These are phyloP conservation scores for Mucor saturninus DNA, from an alignment of 371 early-diverging fungal genomes.

Conservation along the genomic window DNA sequence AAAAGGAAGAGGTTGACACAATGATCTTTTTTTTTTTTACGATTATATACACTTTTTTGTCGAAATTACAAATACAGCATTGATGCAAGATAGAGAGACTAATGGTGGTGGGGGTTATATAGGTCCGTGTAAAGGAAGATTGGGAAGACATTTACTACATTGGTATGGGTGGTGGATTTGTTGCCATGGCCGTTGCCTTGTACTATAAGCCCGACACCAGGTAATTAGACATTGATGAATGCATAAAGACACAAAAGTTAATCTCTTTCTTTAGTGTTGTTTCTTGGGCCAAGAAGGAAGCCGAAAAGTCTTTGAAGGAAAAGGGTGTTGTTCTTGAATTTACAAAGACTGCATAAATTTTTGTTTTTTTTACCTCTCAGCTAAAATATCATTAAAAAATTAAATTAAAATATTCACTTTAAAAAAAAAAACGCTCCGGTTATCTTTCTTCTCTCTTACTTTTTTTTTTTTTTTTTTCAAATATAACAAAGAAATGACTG, in stretches of 20 bases:
- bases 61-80: neutral
- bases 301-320: conserved; percentile 58
- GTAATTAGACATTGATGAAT: conserved; percentile 30
- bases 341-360: conserved; percentile 29
- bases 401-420: neutral
- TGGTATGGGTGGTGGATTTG: conserved; percentile 67
- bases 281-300: conserved; percentile 59
- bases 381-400: neutral
- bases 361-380: too few relatives aligned
- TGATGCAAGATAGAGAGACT: conserved; percentile 10
- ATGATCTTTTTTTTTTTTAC: too few relatives aligned
- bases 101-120: conserved; percentile 12
- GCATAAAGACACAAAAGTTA: neutral
- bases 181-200: conserved; percentile 52
- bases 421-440: neutral
- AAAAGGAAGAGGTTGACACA: neutral
- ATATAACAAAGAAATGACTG: conserved; percentile 17
- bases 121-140: conserved; percentile 71
- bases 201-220: conserved; percentile 76
- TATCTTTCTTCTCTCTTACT: neutral
- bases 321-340: conserved; percentile 45
- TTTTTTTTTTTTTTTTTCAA: neutral
- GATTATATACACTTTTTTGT: neutral
- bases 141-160: conserved; percentile 68
- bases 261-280: conserved; percentile 33